Evolutionary conservation across 495 filamentous ascomycete genomes (phyloP).

Genomic region (Penicillium arizonense): DNA sequence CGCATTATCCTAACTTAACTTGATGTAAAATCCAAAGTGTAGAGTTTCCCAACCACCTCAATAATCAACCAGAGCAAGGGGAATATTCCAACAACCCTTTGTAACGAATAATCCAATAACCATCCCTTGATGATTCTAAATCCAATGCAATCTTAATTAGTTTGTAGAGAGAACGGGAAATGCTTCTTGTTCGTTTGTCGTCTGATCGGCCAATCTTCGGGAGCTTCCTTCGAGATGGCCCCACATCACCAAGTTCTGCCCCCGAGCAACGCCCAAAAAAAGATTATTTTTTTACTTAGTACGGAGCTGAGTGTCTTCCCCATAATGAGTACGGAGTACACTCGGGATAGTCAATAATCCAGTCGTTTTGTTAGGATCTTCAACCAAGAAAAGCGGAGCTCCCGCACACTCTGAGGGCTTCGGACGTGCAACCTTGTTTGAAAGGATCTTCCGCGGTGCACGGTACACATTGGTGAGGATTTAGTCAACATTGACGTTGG

Average conservation of each 20-base stretch:
- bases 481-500: too few species aligned
- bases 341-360: not conserved
- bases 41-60: conserved; percentile 4
- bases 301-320: too few species aligned
- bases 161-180: not conserved
- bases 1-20: too few species aligned
- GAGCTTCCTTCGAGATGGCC: not conserved
- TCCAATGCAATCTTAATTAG: conserved; percentile 1
- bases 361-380: not conserved
- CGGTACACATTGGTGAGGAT: not conserved
- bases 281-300: not conserved
- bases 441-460: conserved; percentile 11
- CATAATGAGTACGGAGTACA: too few species aligned
- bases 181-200: conserved; percentile 3
- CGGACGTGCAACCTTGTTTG: conserved; percentile 22
- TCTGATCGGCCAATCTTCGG: conserved; percentile 18
- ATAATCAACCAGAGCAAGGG: conserved; percentile 6
- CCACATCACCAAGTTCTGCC: conserved; percentile 3
- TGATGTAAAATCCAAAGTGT: too few species aligned
- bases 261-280: not conserved
- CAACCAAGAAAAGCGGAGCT: conserved; percentile 11
- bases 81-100: conserved; percentile 1
- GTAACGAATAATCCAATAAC: not conserved
- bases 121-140: conserved; percentile 1
- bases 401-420: conserved; percentile 13